These are phyloP conservation scores for Aspergillus caelatus DNA, from an alignment of 2,329 filamentous ascomycete genomes.

Conservation along the genomic window DNA sequence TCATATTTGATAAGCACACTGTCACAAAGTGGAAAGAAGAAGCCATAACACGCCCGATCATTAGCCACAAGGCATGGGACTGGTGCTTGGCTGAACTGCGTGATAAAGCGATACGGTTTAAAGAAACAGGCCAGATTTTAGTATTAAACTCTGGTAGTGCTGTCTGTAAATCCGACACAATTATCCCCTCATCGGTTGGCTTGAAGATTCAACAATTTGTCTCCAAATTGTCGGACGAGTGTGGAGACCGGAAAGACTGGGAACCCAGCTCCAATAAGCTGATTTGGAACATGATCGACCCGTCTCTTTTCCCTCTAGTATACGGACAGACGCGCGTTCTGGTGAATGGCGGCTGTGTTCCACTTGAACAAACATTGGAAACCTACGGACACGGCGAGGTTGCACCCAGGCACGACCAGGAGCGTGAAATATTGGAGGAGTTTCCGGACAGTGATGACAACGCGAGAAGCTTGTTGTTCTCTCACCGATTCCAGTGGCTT, in stretches of 20 bases:
- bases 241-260: not conserved
- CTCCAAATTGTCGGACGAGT: not conserved
- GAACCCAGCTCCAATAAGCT: not conserved
- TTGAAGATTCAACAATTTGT: slow-evolving; percentile 4
- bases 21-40: slow-evolving; percentile 12
- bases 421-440: not conserved
- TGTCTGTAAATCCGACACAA: slow-evolving; percentile 9
- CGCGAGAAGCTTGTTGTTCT: slow-evolving; percentile 4
- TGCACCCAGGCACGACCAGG: not conserved
- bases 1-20: not conserved
- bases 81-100: slow-evolving; percentile 18
- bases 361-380: slow-evolving; percentile 1
- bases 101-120: slow-evolving; percentile 13
- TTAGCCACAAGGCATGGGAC: slow-evolving; percentile 18
- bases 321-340: slow-evolving; percentile 4
- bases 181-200: not conserved
- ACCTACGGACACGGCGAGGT: not conserved
- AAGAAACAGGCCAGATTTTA: slow-evolving; percentile 5
- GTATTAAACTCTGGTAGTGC: slow-evolving; percentile 18
- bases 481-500: slow-evolving; percentile 17
- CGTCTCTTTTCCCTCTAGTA: not conserved
- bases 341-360: not conserved
- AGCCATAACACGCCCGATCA: slow-evolving; percentile 8
- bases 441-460: not conserved
- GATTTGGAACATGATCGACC: slow-evolving; percentile 3